Conservation (phyloP, 148 eudicot genomes). For the Selenicereus undatus region DNA sequence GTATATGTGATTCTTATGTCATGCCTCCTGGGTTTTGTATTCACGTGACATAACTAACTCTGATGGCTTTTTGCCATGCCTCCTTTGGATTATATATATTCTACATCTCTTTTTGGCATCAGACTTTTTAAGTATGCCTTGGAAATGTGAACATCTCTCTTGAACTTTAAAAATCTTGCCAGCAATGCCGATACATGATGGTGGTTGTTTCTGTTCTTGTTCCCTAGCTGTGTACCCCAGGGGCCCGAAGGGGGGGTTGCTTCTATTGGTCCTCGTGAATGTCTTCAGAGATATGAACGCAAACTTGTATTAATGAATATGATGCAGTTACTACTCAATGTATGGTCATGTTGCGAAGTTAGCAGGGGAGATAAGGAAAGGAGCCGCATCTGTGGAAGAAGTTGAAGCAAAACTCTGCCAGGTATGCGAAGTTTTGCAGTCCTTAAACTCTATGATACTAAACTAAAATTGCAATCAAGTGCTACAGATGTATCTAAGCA, state of each 20-base stretch:
- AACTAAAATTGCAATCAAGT: neutral
- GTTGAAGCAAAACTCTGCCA: conserved; percentile 85
- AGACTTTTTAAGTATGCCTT: no score
- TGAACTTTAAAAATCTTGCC: no score
- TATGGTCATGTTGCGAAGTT: conserved; percentile 70
- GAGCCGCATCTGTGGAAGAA: conserved; percentile 73
- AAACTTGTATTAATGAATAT: neutral
- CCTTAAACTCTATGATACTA: no score
- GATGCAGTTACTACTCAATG: conserved; percentile 67
- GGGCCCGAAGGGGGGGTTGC: no score
- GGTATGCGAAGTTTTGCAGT: conserved; percentile 29
- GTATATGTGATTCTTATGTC: neutral
- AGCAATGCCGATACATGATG: no score
- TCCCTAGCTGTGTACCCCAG: no score
- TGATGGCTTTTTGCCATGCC: neutral
- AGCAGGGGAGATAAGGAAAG: conserved; percentile 66
- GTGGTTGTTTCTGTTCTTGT: no score
- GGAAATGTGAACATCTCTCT: no score
- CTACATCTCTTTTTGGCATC: no score
- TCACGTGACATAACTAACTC: no score
- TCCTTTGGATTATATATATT: neutral
- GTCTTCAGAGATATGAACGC: no score
- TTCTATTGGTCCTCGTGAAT: no score
- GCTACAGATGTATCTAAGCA: neutral
- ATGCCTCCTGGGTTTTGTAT: neutral